Evolutionary conservation across 2,329 filamentous ascomycete species (phyloP).

Genomic region (Phialophora tarda): DNA sequence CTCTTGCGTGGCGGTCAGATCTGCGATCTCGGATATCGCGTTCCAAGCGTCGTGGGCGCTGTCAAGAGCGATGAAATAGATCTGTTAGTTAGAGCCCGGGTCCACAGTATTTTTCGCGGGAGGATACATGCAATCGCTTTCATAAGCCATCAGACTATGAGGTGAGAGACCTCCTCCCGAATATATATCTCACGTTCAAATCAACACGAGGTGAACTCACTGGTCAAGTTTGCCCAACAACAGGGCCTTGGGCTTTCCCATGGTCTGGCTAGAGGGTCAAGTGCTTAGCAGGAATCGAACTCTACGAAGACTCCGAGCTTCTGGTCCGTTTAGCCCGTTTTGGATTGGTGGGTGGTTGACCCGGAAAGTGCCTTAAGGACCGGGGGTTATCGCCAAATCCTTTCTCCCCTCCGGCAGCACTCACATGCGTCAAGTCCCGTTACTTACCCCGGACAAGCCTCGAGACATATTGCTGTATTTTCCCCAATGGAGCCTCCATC

Average conservation of each 20-base stretch:
- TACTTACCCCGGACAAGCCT: no score
- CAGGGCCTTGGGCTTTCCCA: constrained; percentile 62
- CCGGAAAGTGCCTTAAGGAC: not conserved
- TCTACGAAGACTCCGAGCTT: not conserved
- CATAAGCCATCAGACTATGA: constrained; percentile 15
- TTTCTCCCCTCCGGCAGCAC: not conserved
- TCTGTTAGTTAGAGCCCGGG: no score
- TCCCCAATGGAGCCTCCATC: not conserved
- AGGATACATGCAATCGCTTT: not conserved
- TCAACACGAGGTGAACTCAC: constrained; percentile 52
- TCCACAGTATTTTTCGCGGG: not conserved
- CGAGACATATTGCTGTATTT: not conserved
- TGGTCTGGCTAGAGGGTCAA: not conserved
- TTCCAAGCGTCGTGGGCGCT: constrained; percentile 68
- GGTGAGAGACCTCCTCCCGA: not conserved
- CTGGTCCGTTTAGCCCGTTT: not conserved
- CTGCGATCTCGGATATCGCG: constrained; percentile 63
- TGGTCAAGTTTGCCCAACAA: constrained; percentile 67
- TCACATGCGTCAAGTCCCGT: no score
- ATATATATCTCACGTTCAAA: constrained; percentile 7
- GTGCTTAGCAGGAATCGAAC: not conserved
- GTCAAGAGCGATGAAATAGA: not conserved
- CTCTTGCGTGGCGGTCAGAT: constrained; percentile 66
- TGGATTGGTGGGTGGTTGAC: not conserved
- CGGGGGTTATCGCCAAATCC: not conserved